A percentile compares a stretch with the other conserved stretches of the same genome.
Evolutionary conservation across 768 basidiomycete genomes (phyloP).

Genomic region (Pulveroboletus sp.): DNA sequence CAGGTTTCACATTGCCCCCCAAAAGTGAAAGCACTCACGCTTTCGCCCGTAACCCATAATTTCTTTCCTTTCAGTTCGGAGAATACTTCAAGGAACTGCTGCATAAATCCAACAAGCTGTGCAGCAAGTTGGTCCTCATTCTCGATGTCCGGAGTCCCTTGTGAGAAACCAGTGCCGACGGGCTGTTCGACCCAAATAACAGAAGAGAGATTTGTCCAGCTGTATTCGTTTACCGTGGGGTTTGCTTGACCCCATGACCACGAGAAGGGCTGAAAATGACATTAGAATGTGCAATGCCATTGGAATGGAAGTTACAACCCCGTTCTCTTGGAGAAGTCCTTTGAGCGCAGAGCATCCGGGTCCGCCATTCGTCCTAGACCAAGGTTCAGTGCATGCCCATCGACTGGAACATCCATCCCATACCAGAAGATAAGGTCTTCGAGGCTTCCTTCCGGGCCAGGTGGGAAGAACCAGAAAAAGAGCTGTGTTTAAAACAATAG

Average conservation of each 20-base stretch:
- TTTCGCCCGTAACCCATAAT: conserved; percentile 69
- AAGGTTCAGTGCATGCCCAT: background rate
- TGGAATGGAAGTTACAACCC: conserved; percentile 40
- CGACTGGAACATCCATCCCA: background rate
- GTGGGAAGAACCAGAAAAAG: conserved; percentile 88
- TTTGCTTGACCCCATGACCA: conserved; percentile 64
- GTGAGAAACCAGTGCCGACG: conserved; percentile 76
- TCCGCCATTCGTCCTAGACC: conserved; percentile 71
- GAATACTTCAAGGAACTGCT: conserved; percentile 77
- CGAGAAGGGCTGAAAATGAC: conserved; percentile 51
- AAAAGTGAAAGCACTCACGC: conserved; percentile 44
- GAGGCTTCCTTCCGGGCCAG: conserved; percentile 64
- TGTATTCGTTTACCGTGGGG: conserved; percentile 61
- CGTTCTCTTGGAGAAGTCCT: conserved; percentile 72
- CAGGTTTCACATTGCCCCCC: background rate
- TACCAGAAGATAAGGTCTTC: conserved; percentile 79
- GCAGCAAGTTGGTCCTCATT: conserved; percentile 58
- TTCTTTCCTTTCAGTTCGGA: conserved; percentile 70
- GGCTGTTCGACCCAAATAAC: conserved; percentile 77
- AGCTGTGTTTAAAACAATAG: no score
- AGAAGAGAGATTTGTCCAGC: conserved; percentile 80
- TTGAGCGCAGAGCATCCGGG: conserved; percentile 76
- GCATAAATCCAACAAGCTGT: conserved; percentile 55
- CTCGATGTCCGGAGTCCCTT: conserved; percentile 61
- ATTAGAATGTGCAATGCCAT: conserved; percentile 19